A percentile compares a stretch with the other conserved stretches of the same genome.
Conservation (phyloP, 192 early-diverging fungal genomes). For the Coemansia sp. region DNA sequence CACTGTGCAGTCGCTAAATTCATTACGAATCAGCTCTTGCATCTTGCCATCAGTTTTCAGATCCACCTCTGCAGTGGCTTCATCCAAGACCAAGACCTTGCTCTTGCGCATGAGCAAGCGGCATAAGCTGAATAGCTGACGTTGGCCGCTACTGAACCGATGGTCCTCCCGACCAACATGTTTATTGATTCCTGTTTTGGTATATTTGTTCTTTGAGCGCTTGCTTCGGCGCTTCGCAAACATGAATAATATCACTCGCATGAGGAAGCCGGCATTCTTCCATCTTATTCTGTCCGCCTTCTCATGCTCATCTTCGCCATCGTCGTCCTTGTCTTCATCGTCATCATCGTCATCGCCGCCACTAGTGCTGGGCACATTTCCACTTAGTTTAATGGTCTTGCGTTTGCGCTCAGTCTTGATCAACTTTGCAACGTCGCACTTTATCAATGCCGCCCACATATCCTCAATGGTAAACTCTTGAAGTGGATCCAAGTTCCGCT, state of each 20-base stretch:
- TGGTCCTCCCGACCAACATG: slow-evolving; percentile 24
- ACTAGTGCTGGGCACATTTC: neutral
- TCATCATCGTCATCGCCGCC: neutral
- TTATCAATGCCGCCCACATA: slow-evolving; percentile 64
- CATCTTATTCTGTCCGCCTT: neutral
- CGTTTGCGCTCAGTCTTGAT: neutral
- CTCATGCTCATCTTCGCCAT: slow-evolving; percentile 58
- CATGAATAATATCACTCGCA: neutral
- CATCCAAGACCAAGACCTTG: slow-evolving; percentile 64
- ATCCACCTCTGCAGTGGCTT: slow-evolving; percentile 70
- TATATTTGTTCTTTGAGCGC: too few relatives aligned
- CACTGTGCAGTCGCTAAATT: slow-evolving; percentile 57
- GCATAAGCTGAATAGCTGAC: slow-evolving; percentile 66
- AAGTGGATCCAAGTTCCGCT: slow-evolving; percentile 71
- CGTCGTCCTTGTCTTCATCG: slow-evolving; percentile 53
- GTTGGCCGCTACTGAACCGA: slow-evolving; percentile 55
- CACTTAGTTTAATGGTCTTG: neutral
- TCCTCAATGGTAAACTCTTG: slow-evolving; percentile 54
- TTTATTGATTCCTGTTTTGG: neutral
- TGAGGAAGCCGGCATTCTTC: neutral
- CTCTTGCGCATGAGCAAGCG: slow-evolving; percentile 59
- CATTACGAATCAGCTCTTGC: slow-evolving; percentile 42
- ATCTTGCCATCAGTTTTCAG: slow-evolving; percentile 10
- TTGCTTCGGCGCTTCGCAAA: slow-evolving; percentile 10
- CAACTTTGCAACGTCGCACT: slow-evolving; percentile 7